These are phyloP conservation scores for Malus hybrid DNA, from an alignment of 331 rosid genomes.

Conservation along the genomic window DNA sequence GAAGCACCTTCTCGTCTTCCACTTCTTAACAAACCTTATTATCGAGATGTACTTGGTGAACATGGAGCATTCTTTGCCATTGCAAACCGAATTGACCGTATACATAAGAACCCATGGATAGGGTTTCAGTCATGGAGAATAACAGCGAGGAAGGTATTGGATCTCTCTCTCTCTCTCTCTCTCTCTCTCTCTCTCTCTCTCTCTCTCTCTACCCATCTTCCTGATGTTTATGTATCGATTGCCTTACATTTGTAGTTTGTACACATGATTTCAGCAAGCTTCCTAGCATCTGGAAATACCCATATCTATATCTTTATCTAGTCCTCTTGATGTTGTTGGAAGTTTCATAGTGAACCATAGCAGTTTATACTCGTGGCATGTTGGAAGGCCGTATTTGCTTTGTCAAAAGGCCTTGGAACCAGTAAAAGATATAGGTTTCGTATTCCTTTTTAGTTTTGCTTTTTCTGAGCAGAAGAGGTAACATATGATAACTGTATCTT, in stretches of 20 bases:
- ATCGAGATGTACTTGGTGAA: slow-evolving; percentile 77
- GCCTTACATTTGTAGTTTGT: neutral
- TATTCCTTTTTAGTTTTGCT: neutral
- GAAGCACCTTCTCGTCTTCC: slow-evolving; percentile 94
- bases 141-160: slow-evolving; percentile 76
- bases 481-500: neutral
- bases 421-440: neutral
- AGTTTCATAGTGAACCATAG: neutral
- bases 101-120: slow-evolving; percentile 95
- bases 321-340: neutral
- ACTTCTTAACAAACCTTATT: slow-evolving; percentile 63
- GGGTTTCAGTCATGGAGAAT: slow-evolving; percentile 99
- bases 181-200: neutral
- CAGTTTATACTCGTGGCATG: neutral
- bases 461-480: neutral
- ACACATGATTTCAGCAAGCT: neutral
- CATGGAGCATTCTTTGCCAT: slow-evolving; percentile 88
- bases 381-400: neutral
- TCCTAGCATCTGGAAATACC: neutral
- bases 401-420: neutral
- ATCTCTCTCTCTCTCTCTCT: slow-evolving; percentile 3
- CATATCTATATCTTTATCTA: neutral
- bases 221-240: neutral
- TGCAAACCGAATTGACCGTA: slow-evolving; percentile 75
- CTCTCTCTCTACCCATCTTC: neutral